phyloP scores from a whole-genome alignment of 2,329 filamentous ascomycete genomes.

The Bipolaris zeicola region DNA sequence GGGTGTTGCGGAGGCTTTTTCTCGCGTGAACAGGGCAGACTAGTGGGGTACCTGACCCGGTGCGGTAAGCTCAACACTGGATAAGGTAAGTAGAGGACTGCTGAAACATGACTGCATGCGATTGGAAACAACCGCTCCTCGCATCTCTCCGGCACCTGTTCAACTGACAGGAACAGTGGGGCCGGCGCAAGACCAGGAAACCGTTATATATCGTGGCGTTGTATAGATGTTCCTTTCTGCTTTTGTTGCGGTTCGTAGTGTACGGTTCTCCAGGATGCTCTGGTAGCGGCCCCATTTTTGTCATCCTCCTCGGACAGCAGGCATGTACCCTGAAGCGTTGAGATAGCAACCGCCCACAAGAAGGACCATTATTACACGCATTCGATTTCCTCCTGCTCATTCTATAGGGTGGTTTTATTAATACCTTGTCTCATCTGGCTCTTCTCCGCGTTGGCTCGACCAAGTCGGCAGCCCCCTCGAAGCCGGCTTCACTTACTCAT shows the following conservation, averaged over 20 bases:
- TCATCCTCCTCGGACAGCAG: constrained; percentile 1
- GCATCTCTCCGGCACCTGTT: constrained; percentile 10
- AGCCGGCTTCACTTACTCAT: constrained; percentile 17
- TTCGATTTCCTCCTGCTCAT: neutral
- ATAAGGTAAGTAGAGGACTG: constrained; percentile 14
- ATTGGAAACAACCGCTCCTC: constrained; percentile 28
- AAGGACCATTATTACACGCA: constrained; percentile 5
- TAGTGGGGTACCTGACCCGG: constrained; percentile 16
- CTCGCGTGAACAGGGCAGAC: constrained; percentile 14
- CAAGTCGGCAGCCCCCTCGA: neutral
- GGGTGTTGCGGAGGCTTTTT: constrained; percentile 7
- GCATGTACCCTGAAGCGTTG: constrained; percentile 3
- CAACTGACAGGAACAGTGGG: constrained; percentile 6
- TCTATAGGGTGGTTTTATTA: neutral
- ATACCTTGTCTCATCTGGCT: neutral
- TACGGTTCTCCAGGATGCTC: constrained; percentile 8
- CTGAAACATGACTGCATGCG: constrained; percentile 25
- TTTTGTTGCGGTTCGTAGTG: constrained; percentile 11
- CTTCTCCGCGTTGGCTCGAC: neutral
- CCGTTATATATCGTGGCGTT: constrained; percentile 24
- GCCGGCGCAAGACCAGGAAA: constrained; percentile 1
- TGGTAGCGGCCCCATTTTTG: constrained; percentile 2
- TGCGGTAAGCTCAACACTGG: constrained; percentile 2
- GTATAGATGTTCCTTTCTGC: constrained; percentile 8
- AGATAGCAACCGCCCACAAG: neutral